Evolutionary conservation across 768 basidiomycete species (phyloP).

Genomic region (Trametes cinnabarina): DNA sequence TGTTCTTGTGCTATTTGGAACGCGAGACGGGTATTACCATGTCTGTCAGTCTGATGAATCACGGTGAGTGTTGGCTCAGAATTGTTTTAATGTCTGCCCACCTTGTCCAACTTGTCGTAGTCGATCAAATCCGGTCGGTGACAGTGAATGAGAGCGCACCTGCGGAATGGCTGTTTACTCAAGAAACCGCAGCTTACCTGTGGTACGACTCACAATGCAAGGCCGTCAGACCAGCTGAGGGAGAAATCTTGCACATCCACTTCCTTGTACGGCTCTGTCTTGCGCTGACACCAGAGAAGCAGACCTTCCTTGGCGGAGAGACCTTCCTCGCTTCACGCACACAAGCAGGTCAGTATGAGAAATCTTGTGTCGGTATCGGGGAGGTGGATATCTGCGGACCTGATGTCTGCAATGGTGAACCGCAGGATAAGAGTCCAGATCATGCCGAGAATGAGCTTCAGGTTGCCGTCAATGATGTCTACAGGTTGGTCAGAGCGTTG

Average conservation of each 20-base stretch:
- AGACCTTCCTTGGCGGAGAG: slow-evolving; percentile 98
- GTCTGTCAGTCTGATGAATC: slow-evolving; percentile 60
- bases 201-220: slow-evolving; percentile 63
- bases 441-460: slow-evolving; percentile 98
- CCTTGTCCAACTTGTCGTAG: slow-evolving; percentile 85
- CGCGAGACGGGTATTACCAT: slow-evolving; percentile 82
- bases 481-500: background rate
- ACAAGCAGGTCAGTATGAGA: background rate
- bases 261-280: slow-evolving; percentile 87
- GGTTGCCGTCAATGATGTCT: slow-evolving; percentile 99
- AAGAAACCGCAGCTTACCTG: background rate
- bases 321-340: slow-evolving; percentile 81
- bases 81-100: slow-evolving; percentile 24
- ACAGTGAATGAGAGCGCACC: slow-evolving; percentile 95
- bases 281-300: slow-evolving; percentile 96
- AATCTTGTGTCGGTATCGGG: background rate
- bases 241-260: slow-evolving; percentile 95
- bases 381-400: slow-evolving; percentile 48
- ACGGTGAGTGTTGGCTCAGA: background rate
- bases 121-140: slow-evolving; percentile 96
- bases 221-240: slow-evolving; percentile 88
- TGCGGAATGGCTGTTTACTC: slow-evolving; percentile 33
- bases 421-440: slow-evolving; percentile 98
- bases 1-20: slow-evolving; percentile 86
- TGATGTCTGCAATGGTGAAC: slow-evolving; percentile 98